These are phyloP conservation scores for Aspergillus indologenus DNA, from an alignment of 495 filamentous ascomycete species.

Conservation along the genomic window DNA sequence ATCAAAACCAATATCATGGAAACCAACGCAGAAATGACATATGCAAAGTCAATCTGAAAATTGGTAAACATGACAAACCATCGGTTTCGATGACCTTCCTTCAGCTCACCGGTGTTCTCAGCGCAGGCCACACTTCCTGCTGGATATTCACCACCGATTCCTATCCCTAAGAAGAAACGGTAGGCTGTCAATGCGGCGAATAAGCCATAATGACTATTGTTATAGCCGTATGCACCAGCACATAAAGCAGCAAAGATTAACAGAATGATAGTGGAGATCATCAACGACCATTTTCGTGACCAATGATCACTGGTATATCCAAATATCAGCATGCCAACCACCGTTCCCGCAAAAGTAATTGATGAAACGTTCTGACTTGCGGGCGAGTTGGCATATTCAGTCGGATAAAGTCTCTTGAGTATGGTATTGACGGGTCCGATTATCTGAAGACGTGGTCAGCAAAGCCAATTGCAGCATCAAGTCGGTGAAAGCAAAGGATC, in stretches of 20 bases:
- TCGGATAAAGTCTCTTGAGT: constrained; percentile 58
- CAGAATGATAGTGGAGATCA: constrained; percentile 76
- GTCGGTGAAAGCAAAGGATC: background rate
- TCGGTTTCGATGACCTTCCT: constrained; percentile 72
- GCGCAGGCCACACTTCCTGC: constrained; percentile 82
- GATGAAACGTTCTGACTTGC: constrained; percentile 68
- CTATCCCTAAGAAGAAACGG: constrained; percentile 73
- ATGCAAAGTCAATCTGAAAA: constrained; percentile 78
- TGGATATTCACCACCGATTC: constrained; percentile 77
- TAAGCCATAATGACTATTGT: constrained; percentile 61
- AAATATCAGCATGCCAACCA: constrained; percentile 79
- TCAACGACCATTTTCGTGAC: constrained; percentile 76
- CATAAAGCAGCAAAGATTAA: constrained; percentile 80
- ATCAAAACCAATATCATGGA: constrained; percentile 70
- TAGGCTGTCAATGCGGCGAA: constrained; percentile 82
- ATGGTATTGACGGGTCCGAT: constrained; percentile 81
- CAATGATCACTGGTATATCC: constrained; percentile 80
- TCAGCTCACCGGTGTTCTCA: constrained; percentile 80
- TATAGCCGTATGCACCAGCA: constrained; percentile 69
- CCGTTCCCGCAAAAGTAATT: constrained; percentile 86
- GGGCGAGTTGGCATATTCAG: constrained; percentile 59
- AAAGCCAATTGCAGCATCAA: constrained; percentile 5
- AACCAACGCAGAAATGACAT: constrained; percentile 71
- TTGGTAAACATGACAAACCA: constrained; percentile 97
- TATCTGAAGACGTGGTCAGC: constrained; percentile 47